Evolutionary conservation across 768 basidiomycete genomes (phyloP), one percentile per base, ranked within the genome.

Genomic region (Tephrocybe rancida): DNA sequence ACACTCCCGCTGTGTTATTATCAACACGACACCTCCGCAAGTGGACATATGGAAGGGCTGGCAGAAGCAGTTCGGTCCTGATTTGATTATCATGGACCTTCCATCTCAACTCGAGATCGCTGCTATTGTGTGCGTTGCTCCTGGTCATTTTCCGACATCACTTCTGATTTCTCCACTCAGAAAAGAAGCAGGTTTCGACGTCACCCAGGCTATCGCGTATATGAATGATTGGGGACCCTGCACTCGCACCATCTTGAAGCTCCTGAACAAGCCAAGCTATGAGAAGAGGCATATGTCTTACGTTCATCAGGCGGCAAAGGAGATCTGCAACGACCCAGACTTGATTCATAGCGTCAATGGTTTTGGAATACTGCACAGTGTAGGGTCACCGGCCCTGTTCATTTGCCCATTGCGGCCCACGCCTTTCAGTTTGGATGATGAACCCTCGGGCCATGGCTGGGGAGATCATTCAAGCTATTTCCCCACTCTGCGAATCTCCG

Each of bases 231-330:
- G 45, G 45, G 45, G 45, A 27, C 45, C 45, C 18, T 47, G 45
- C 30, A 47, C 45, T 18, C 45, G 45, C 45, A 47, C 45, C 13
- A 47, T 47, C 45, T 18, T 47, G 16, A 47, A 26, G 25, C 27
- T 47, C 18, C 27, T 47, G 27, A 16, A 32, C 5, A n/a, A 27
- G 3, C 27, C 45, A 47, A 30, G 27, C 10, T 16, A 10, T 9
- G 27, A 13, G 14, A n/a, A 47, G 11, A n/a, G 16, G 24, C n/a
- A 24, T 42, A 6, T 32, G 30, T 13, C 7, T 32, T 6, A 32
- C 13, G 30, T 32, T 32, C 6, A 7, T 6, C 30, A 13, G 7
- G 30, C 30, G 30, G 30, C 30, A 32, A 6, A 13, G 30, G 30
- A 32, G 6, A 32, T 32, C 30, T 32, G 30, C 13, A 32, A 32